These are phyloP conservation scores for Aureobasidium sp. DNA, from an alignment of 2,329 filamentous ascomycete genomes.

Conservation along the genomic window DNA sequence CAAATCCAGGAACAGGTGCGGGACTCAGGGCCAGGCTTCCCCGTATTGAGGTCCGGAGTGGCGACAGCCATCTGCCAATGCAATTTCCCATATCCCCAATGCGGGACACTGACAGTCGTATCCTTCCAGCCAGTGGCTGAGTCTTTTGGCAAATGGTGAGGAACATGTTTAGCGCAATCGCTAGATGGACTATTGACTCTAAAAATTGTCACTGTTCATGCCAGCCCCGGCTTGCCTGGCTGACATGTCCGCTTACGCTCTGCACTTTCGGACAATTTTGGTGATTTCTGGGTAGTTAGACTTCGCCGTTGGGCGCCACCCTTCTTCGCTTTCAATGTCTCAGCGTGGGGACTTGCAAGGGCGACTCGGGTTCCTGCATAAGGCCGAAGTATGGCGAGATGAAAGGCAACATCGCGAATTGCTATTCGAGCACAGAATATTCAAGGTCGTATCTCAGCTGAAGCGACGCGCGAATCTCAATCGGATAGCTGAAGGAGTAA, in stretches of 20 bases:
- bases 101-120: conserved; percentile 1
- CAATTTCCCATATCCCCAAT: conserved; percentile 13
- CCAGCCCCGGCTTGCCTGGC: background rate
- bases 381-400: background rate
- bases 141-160: background rate
- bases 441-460: background rate
- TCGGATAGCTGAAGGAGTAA: background rate
- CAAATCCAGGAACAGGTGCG: background rate
- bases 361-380: conserved; percentile 8
- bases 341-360: background rate
- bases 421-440: background rate
- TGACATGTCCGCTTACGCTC: conserved; percentile 5
- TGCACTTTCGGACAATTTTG: background rate
- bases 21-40: background rate
- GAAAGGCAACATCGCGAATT: background rate
- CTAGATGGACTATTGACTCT: conserved; percentile 8
- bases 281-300: background rate
- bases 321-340: conserved; percentile 8
- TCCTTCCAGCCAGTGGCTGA: conserved; percentile 4
- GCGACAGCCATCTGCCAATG: background rate
- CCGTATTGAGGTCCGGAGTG: background rate
- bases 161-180: conserved; percentile 1
- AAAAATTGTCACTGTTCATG: conserved; percentile 1
- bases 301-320: conserved; percentile 2
- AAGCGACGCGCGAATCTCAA: background rate